These are phyloP conservation scores for Colletotrichum viniferum DNA, from an alignment of 2,329 filamentous ascomycete species.

Conservation along the genomic window DNA sequence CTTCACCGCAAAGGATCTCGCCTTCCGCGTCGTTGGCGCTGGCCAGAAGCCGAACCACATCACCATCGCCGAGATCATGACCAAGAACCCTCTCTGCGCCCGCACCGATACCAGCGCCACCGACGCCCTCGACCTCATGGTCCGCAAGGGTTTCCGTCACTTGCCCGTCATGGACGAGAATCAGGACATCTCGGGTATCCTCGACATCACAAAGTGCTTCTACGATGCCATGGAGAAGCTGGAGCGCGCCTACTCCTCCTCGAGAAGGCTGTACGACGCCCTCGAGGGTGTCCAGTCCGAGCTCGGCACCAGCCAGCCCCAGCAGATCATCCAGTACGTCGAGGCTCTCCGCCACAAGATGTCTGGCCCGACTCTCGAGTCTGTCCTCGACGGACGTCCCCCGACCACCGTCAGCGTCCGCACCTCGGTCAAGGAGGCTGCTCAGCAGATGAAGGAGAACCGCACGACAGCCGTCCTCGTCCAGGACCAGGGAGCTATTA, in stretches of 20 bases:
- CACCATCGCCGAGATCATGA: slow-evolving; percentile 99
- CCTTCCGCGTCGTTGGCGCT: slow-evolving; percentile 92
- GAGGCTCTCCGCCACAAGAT: slow-evolving; percentile 95
- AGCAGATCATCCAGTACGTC: slow-evolving; percentile 99
- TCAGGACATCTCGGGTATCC: slow-evolving; percentile 96
- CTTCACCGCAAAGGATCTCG: slow-evolving; percentile 98
- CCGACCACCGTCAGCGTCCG: slow-evolving; percentile 94
- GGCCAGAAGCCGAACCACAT: slow-evolving; percentile 88
- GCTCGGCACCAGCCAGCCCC: slow-evolving; percentile 91
- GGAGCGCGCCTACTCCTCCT: slow-evolving; percentile 95
- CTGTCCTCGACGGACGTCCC: slow-evolving; percentile 88
- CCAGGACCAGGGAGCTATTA: slow-evolving; percentile 95
- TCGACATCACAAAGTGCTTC: slow-evolving; percentile 99
- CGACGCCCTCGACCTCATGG: slow-evolving; percentile 96
- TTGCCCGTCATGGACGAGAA: slow-evolving; percentile 99
- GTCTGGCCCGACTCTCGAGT: slow-evolving; percentile 96
- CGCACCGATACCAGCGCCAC: slow-evolving; percentile 98
- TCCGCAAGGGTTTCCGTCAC: slow-evolving; percentile 96
- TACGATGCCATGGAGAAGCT: slow-evolving; percentile 99
- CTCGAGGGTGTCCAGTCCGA: slow-evolving; percentile 98
- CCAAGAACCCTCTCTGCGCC: slow-evolving; percentile 97
- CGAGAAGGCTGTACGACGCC: slow-evolving; percentile 96
- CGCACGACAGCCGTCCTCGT: slow-evolving; percentile 96
- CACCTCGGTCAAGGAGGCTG: slow-evolving; percentile 95
- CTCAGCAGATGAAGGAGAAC: slow-evolving; percentile 97